Evolutionary conservation across 2,329 filamentous ascomycete species (phyloP).

Genomic region (Aureobasidium sp.): DNA sequence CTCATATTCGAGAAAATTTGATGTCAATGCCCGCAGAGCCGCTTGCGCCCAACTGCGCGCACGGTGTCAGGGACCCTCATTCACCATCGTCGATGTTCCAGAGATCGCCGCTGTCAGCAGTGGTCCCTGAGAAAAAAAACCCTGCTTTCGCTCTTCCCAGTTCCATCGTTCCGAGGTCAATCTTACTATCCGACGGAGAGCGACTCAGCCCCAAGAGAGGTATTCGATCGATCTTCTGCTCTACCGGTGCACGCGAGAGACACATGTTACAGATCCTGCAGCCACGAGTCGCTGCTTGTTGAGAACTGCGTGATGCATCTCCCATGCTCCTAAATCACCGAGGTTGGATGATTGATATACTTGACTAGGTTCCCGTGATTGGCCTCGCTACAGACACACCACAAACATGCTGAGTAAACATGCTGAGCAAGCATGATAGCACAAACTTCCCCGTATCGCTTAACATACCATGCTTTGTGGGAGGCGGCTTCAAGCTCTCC

Average conservation of each 20-base stretch:
- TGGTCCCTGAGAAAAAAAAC: constrained; percentile 2
- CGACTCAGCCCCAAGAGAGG: neutral
- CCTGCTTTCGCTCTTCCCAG: neutral
- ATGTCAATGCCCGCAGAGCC: constrained; percentile 7
- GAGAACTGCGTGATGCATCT: neutral
- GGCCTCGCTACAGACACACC: neutral
- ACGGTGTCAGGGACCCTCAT: neutral
- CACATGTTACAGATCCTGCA: neutral
- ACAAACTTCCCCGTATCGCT: neutral
- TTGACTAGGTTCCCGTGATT: no score
- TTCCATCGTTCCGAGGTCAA: neutral
- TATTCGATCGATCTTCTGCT: constrained; percentile 2
- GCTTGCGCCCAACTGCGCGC: neutral
- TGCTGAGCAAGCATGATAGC: neutral
- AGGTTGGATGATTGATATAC: no score
- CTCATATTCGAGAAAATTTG: neutral
- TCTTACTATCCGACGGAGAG: neutral
- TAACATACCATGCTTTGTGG: neutral
- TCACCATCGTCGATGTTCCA: constrained; percentile 1
- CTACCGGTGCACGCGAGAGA: neutral
- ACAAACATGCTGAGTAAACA: neutral
- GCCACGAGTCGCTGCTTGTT: neutral
- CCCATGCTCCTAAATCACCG: neutral
- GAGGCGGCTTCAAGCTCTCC: neutral
- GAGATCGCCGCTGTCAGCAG: constrained; percentile 5